A percentile compares a stretch with the other conserved stretches of the same genome.
phyloP scores from a whole-genome alignment of 768 basidiomycete genomes.

The Dentipellis sp. region DNA sequence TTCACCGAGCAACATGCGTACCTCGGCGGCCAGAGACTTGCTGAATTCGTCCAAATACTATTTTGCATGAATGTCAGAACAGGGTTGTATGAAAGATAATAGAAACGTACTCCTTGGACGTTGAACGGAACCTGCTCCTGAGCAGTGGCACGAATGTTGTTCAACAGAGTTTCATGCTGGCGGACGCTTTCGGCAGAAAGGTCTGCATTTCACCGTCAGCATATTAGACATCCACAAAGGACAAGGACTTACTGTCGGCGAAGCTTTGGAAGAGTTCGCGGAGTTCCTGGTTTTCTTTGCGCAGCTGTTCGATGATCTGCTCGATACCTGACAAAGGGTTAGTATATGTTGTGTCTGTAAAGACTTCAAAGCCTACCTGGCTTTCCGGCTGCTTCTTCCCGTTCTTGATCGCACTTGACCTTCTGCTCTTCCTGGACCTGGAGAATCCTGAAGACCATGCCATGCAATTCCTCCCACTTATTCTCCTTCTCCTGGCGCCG shows the following conservation, averaged over 20 bases:
- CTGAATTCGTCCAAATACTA: conserved; percentile 87
- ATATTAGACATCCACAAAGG: neutral
- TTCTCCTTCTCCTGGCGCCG: conserved; percentile 52
- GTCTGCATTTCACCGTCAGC: conserved; percentile 26
- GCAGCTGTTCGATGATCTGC: conserved; percentile 48
- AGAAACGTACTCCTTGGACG: conserved; percentile 59
- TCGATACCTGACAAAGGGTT: conserved; percentile 39
- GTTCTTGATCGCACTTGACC: conserved; percentile 41
- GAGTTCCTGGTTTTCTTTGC: conserved; percentile 50
- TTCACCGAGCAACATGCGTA: conserved; percentile 74
- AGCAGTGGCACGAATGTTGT: conserved; percentile 61
- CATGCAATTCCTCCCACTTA: conserved; percentile 45
- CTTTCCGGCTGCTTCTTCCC: conserved; percentile 40
- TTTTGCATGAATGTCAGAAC: neutral
- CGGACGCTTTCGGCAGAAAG: conserved; percentile 59
- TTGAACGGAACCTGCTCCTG: conserved; percentile 76
- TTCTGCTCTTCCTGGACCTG: conserved; percentile 47
- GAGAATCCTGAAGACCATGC: conserved; percentile 51
- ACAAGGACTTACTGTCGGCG: conserved; percentile 41
- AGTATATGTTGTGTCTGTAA: conserved; percentile 4
- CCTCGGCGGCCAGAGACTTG: conserved; percentile 73
- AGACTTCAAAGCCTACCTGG: conserved; percentile 36
- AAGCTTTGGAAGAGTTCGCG: conserved; percentile 44
- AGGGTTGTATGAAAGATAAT: neutral
- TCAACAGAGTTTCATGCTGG: conserved; percentile 61